Evolutionary conservation across 1,284 basidiomycete species (phyloP).

Genomic region (Athelia psychrophila): DNA sequence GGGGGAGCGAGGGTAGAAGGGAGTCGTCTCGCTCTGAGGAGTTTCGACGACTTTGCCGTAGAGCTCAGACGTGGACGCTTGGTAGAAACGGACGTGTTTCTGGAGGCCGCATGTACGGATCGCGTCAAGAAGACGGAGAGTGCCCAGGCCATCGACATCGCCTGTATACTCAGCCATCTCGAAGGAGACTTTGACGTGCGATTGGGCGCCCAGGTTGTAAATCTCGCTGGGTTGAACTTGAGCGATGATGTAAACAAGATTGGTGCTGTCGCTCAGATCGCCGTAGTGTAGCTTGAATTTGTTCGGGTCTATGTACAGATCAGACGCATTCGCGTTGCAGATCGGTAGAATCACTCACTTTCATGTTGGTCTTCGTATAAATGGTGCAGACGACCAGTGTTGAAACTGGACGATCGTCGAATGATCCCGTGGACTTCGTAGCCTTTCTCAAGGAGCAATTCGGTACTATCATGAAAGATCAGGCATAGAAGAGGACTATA

Average conservation of each 20-base stretch:
- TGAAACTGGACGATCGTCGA: conserved; percentile 91
- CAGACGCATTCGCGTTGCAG: background rate
- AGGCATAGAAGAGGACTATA: conserved; percentile 6
- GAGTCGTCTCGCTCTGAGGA: conserved; percentile 88
- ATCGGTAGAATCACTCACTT: conserved; percentile 39
- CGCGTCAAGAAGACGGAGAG: conserved; percentile 88
- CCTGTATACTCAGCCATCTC: conserved; percentile 97
- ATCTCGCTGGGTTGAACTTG: conserved; percentile 90
- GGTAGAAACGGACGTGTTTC: conserved; percentile 86
- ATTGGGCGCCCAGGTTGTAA: conserved; percentile 95
- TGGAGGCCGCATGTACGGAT: conserved; percentile 90
- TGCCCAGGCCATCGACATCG: conserved; percentile 90
- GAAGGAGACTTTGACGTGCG: conserved; percentile 95
- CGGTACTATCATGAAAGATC: conserved; percentile 52
- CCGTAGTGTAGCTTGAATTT: conserved; percentile 91
- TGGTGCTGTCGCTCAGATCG: conserved; percentile 89
- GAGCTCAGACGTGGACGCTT: conserved; percentile 91
- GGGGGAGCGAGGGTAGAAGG: conserved; percentile 90
- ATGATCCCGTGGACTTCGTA: conserved; percentile 94
- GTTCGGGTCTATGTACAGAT: conserved; percentile 49
- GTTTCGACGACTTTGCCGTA: conserved; percentile 92
- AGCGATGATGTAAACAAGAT: conserved; percentile 90
- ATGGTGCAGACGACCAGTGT: conserved; percentile 88
- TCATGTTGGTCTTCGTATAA: conserved; percentile 87
- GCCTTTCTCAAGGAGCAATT: conserved; percentile 81